Percentiles rank a stretch among this genome's conserved stretches.
Evolutionary conservation across 805 yeast genomes (phyloP).

Genomic region (Metschnikowia gelsemii): DNA sequence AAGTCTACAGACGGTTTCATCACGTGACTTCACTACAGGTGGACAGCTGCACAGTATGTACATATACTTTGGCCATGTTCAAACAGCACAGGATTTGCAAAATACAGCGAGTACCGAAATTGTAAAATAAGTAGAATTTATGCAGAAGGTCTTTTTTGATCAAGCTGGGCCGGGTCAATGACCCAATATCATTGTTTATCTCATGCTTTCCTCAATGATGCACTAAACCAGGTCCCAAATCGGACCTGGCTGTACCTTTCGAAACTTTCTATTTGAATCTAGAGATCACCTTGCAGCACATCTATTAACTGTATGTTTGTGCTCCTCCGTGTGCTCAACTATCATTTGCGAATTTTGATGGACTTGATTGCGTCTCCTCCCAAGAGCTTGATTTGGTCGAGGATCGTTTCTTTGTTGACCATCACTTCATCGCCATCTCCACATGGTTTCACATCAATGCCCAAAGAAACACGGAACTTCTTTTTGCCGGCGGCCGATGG

Average conservation of each 20-base stretch:
- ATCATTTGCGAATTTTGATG: slow-evolving; percentile 35
- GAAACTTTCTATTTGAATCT: no score
- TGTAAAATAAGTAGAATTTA: no score
- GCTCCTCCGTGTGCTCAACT: slow-evolving; percentile 1
- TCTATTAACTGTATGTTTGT: neutral
- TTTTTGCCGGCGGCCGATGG: slow-evolving; percentile 59
- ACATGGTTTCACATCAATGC: slow-evolving; percentile 68
- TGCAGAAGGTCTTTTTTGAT: neutral
- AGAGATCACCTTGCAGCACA: no score
- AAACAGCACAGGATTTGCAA: no score
- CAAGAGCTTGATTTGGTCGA: slow-evolving; percentile 64
- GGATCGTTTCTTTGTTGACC: slow-evolving; percentile 69
- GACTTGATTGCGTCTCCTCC: slow-evolving; percentile 61
- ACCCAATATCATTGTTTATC: neutral
- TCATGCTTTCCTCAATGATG: no score
- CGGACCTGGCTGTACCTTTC: no score
- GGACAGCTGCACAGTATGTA: no score
- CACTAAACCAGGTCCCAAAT: no score
- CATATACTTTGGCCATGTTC: no score
- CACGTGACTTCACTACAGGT: no score
- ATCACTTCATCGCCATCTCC: slow-evolving; percentile 51
- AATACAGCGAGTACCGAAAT: no score
- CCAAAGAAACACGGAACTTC: slow-evolving; percentile 78
- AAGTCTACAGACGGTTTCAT: no score
- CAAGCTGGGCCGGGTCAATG: neutral